phyloP scores from a whole-genome alignment of 1,284 basidiomycete genomes.

The Porodaedalea pini region DNA sequence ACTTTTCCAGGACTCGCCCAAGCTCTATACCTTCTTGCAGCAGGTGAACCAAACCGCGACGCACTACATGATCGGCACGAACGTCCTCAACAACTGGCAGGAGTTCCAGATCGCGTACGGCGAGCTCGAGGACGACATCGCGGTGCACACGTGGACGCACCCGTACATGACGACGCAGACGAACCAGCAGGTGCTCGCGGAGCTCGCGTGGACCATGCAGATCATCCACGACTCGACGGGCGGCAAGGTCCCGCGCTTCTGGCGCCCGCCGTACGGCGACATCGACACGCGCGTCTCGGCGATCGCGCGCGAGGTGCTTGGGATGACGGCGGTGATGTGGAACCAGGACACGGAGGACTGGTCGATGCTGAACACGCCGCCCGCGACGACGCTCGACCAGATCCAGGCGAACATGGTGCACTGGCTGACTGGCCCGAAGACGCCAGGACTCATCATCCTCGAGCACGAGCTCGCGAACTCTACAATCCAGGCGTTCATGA shows the following conservation, averaged over 20 bases:
- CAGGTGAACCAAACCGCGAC: constrained; percentile 62
- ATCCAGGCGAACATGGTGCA: constrained; percentile 46
- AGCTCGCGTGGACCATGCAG: constrained; percentile 82
- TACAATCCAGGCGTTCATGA: constrained; percentile 67
- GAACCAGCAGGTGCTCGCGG: constrained; percentile 67
- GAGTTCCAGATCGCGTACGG: constrained; percentile 52
- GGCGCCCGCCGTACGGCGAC: constrained; percentile 80
- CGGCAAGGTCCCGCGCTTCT: constrained; percentile 66
- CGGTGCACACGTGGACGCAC: constrained; percentile 77
- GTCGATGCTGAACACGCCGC: constrained; percentile 43
- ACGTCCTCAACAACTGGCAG: constrained; percentile 57
- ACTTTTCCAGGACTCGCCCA: constrained; percentile 29
- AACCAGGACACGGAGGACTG: constrained; percentile 76
- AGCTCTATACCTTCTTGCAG: constrained; percentile 55
- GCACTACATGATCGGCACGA: constrained; percentile 80
- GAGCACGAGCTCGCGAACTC: constrained; percentile 76
- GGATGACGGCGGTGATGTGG: constrained; percentile 71
- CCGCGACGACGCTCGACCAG: constrained; percentile 38
- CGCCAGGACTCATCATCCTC: constrained; percentile 73
- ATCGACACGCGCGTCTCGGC: constrained; percentile 69
- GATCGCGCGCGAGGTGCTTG: constrained; percentile 71
- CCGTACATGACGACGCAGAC: constrained; percentile 76
- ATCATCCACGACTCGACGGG: constrained; percentile 80
- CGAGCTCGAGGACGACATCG: constrained; percentile 34
- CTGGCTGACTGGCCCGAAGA: constrained; percentile 63